These are phyloP conservation scores for Tagetes erecta DNA, from an alignment of 129 eudicot species.

Conservation along the genomic window DNA sequence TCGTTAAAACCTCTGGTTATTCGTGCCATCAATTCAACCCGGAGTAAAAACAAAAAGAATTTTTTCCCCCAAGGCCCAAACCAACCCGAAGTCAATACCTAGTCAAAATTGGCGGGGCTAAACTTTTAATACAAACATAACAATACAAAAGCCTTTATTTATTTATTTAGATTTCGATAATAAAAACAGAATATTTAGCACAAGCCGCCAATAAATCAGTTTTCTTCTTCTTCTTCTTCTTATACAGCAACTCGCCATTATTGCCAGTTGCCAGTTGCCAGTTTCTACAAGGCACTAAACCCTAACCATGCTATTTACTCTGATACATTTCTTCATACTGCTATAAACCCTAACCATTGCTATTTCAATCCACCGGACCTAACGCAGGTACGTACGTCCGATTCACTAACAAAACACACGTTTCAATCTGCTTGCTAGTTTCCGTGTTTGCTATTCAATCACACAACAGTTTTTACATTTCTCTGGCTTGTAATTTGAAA, in stretches of 20 bases:
- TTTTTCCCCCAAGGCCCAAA: too few species aligned
- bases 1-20: too few species aligned
- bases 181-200: not conserved
- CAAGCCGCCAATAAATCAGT: not conserved
- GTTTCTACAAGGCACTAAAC: too few species aligned
- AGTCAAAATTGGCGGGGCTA: too few species aligned
- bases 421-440: not conserved
- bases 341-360: slow-evolving; percentile 2
- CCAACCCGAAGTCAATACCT: too few species aligned
- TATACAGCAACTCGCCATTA: not conserved
- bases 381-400: slow-evolving; percentile 12
- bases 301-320: slow-evolving; percentile 8
- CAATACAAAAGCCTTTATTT: not conserved
- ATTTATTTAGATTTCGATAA: too few species aligned
- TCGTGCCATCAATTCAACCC: too few species aligned
- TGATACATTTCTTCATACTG: not conserved
- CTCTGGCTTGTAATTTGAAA: not conserved
- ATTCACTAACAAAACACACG: not conserved
- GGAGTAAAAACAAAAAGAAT: too few species aligned
- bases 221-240: not conserved
- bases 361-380: slow-evolving; percentile 10
- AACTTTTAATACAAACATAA: too few species aligned
- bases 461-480: too few species aligned
- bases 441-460: not conserved
- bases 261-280: slow-evolving; percentile 17